Conservation (phyloP, 106 monocot genomes). For the Triglochin maritima region DNA sequence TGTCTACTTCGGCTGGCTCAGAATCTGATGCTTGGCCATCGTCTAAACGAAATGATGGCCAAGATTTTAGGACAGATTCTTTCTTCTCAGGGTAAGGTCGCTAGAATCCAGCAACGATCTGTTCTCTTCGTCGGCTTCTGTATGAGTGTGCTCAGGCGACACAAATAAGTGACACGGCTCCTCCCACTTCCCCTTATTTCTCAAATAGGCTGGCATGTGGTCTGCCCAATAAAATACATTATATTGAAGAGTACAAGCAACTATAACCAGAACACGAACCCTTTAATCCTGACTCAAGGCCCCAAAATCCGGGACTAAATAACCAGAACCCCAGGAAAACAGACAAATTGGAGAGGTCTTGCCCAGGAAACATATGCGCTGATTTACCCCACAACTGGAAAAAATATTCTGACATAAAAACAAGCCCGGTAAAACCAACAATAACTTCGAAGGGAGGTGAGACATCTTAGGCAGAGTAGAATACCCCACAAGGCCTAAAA, state of each 20-base stretch:
- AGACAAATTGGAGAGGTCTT: slow-evolving; percentile 41
- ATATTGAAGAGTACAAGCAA: slow-evolving; percentile 85
- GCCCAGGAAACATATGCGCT: slow-evolving; percentile 78
- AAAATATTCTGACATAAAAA: slow-evolving; percentile 65
- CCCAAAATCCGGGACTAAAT: slow-evolving; percentile 89
- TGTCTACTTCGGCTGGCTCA: slow-evolving; percentile 9
- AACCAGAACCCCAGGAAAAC: slow-evolving; percentile 57
- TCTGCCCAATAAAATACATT: slow-evolving; percentile 86
- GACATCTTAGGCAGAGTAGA: slow-evolving; percentile 84
- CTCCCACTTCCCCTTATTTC: slow-evolving; percentile 80
- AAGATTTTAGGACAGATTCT: slow-evolving; percentile 10
- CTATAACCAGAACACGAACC: slow-evolving; percentile 75
- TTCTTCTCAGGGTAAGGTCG: slow-evolving; percentile 16
- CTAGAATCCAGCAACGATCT: slow-evolving; percentile 19
- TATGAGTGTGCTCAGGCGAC: slow-evolving; percentile 16
- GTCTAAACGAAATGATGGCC: slow-evolving; percentile 23
- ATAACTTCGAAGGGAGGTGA: slow-evolving; percentile 69
- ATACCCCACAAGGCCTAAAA: slow-evolving; percentile 64
- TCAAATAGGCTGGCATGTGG: slow-evolving; percentile 43
- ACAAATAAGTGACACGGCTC: slow-evolving; percentile 91
- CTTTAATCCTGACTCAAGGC: slow-evolving; percentile 80
- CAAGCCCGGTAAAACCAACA: slow-evolving; percentile 65
- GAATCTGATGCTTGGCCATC: slow-evolving; percentile 16
- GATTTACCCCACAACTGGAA: slow-evolving; percentile 89
- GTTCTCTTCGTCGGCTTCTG: slow-evolving; percentile 9